phyloP scores from a whole-genome alignment of 2,329 filamentous ascomycete species.

The Akanthomyces dipterigenus region DNA sequence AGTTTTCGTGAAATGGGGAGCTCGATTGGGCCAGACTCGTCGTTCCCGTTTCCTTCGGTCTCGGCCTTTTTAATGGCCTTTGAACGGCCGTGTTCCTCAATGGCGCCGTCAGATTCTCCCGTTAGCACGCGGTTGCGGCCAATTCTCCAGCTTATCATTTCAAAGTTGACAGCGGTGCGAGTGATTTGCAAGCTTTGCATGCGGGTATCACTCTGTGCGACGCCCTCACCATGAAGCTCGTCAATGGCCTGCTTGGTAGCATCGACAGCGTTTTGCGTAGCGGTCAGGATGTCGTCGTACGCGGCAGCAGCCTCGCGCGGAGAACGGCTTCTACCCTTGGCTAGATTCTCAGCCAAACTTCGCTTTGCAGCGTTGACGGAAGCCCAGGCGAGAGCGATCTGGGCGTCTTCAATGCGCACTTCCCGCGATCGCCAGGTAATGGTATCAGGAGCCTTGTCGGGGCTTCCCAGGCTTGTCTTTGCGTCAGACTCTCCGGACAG shows the following conservation, averaged over 20 bases:
- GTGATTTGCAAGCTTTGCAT: constrained; percentile 94
- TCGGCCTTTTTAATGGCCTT: constrained; percentile 46
- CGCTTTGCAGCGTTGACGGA: constrained; percentile 53
- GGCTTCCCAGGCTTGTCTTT: constrained; percentile 41
- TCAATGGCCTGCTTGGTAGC: constrained; percentile 90
- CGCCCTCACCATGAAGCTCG: constrained; percentile 75
- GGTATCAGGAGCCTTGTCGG: constrained; percentile 59
- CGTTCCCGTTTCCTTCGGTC: constrained; percentile 27
- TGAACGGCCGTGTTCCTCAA: constrained; percentile 42
- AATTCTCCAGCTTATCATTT: constrained; percentile 89
- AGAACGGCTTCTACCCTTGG: constrained; percentile 34
- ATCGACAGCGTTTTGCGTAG: constrained; percentile 90
- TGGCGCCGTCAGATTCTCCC: constrained; percentile 71
- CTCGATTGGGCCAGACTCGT: constrained; percentile 42
- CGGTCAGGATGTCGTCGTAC: constrained; percentile 84
- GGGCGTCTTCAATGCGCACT: constrained; percentile 86
- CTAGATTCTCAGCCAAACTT: constrained; percentile 41
- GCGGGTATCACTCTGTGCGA: constrained; percentile 73
- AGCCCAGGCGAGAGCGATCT: constrained; percentile 78
- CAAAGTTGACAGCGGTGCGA: constrained; percentile 87
- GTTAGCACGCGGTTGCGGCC: constrained; percentile 86
- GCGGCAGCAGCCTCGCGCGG: constrained; percentile 69
- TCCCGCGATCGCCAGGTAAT: constrained; percentile 81
- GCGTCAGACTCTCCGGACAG: constrained; percentile 34
- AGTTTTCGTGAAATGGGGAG: constrained; percentile 70